These are phyloP conservation scores for Furcasterigmium furcatum DNA, from an alignment of 2,329 filamentous ascomycete species.

Conservation along the genomic window DNA sequence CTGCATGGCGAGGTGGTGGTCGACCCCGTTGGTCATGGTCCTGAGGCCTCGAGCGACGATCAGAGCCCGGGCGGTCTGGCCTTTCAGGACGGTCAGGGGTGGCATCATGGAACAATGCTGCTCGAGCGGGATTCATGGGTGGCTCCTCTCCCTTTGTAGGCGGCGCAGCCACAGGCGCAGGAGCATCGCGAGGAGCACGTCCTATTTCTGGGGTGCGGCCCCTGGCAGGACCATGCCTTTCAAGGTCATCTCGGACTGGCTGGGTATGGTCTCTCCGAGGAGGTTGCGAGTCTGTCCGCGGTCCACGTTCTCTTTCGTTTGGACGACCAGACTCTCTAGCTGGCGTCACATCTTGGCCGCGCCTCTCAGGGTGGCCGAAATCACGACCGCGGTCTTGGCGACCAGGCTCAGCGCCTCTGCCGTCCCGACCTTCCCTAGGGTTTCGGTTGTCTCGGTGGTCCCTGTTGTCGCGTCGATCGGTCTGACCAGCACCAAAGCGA, in stretches of 20 bases:
- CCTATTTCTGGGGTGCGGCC: slow-evolving; percentile 20
- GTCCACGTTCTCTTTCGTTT: slow-evolving; percentile 34
- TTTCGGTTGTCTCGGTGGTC: slow-evolving; percentile 25
- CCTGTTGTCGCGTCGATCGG: slow-evolving; percentile 16
- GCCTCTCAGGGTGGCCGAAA: slow-evolving; percentile 34
- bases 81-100: slow-evolving; percentile 11
- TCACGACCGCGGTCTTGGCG: slow-evolving; percentile 40
- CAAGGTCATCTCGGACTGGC: slow-evolving; percentile 34
- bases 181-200: slow-evolving; percentile 19
- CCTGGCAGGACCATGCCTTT: slow-evolving; percentile 24
- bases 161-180: slow-evolving; percentile 14
- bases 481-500: slow-evolving; percentile 27
- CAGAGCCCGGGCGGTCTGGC: slow-evolving; percentile 7
- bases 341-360: slow-evolving; percentile 29
- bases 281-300: slow-evolving; percentile 22
- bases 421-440: slow-evolving; percentile 25
- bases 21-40: slow-evolving; percentile 15
- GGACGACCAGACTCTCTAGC: slow-evolving; percentile 29
- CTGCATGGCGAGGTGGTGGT: slow-evolving; percentile 2
- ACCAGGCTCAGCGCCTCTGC: slow-evolving; percentile 33
- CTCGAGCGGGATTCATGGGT: slow-evolving; percentile 53
- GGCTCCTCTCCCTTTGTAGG: slow-evolving; percentile 37
- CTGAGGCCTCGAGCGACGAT: slow-evolving; percentile 6
- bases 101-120: slow-evolving; percentile 40
- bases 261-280: slow-evolving; percentile 29